Conservation (phyloP, 2,329 filamentous ascomycete genomes). For the Aspergillus neotritici region DNA sequence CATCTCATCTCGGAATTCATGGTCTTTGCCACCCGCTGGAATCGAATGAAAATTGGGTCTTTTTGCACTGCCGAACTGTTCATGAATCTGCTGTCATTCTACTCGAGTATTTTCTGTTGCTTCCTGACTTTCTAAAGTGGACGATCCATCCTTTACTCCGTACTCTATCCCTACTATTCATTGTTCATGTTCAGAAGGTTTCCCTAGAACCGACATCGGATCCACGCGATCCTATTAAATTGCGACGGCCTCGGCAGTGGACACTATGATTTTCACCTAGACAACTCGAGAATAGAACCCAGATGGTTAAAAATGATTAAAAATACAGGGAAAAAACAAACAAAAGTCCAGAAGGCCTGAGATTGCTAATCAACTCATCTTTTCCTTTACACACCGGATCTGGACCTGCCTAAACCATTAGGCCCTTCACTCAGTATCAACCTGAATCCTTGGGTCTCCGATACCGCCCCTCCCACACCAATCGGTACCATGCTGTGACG, state of each 20-base stretch:
- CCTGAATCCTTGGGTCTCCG: not conserved
- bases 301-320: not conserved
- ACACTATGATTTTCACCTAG: too few relatives aligned
- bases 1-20: not conserved
- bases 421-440: too few relatives aligned
- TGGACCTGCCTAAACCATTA: too few relatives aligned
- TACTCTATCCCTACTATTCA: too few relatives aligned
- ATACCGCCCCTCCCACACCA: slow-evolving; percentile 1
- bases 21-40: not conserved
- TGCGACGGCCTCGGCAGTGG: not conserved
- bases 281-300: not conserved
- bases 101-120: too few relatives aligned
- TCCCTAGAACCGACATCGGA: slow-evolving; percentile 6
- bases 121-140: too few relatives aligned
- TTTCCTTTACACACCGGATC: too few relatives aligned
- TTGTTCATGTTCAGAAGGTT: too few relatives aligned
- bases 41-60: too few relatives aligned
- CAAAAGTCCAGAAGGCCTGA: not conserved
- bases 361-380: not conserved
- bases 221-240: not conserved
- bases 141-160: too few relatives aligned
- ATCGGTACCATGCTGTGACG: not conserved
- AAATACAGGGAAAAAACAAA: not conserved
- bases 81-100: too few relatives aligned
- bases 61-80: too few relatives aligned